Evolutionary conservation across 108 stramenopile genomes (phyloP), one percentile per base, ranked within the genome.

Genomic region (Mayamaea pseudoterrestris): DNA sequence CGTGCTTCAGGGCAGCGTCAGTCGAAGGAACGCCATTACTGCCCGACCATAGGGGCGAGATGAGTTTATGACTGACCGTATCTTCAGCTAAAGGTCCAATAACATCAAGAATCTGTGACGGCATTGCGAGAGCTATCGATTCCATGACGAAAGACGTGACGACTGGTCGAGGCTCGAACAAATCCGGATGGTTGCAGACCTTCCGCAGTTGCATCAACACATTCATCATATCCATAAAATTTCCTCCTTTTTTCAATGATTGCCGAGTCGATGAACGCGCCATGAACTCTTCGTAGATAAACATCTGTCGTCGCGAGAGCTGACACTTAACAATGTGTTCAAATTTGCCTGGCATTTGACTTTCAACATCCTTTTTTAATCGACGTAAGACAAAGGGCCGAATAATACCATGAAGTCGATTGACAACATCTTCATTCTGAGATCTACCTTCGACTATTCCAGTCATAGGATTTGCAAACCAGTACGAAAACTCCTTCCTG

Each of bases 141-240:
- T 78, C 69, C 55, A 91, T 56, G 28, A 78, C 63, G 55, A 95
- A 94, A 28, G 98, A 96, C 13, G 94, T 84, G 2, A 73, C 50
- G 24, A 97, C 89, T 12, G 93, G 76, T 4, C 98, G 72, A 17
- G 98, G 86, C 57, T 98, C 96, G 63, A 98, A 97, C 14, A 99
- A 76, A 50, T 99, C 98, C 21, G 98, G 98, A 54, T 99, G 98
- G 58, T 99, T 97, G 68, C 98, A 99, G 7, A 99, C 95, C 69
- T 97, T 99, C 28, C 98, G 65, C 2, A 99, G 80, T 62, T 97
- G 95, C 96, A 99, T 97, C 36, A 99, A 75, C 22, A 99, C 90
- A 56, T 92, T 94, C 96, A 99, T 97, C 96, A 99, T 97, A 29
- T 93, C 93, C 90, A 98, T 85, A 59, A 83, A 97, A 53, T 90